Percentiles rank a stretch among this genome's conserved stretches.
Evolutionary conservation across 345 rosid species (phyloP).

Genomic region (Melaleuca quinquenervia): DNA sequence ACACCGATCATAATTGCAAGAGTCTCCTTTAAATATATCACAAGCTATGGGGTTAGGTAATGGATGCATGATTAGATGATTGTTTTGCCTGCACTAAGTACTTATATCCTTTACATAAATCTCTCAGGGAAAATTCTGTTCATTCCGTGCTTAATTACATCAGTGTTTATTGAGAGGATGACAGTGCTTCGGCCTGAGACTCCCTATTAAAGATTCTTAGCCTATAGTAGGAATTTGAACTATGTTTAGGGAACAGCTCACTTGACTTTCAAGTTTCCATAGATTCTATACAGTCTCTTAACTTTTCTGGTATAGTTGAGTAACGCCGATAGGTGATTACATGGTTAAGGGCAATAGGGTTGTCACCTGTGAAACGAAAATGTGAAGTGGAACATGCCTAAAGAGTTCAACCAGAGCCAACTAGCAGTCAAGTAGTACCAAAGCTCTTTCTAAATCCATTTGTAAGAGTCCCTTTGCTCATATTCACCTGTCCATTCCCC

Average conservation of each 20-base stretch:
- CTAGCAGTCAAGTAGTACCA: not conserved
- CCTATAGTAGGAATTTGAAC: not conserved
- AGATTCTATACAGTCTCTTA: not conserved
- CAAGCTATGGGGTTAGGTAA: not conserved
- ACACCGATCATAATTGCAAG: not conserved
- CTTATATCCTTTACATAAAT: not conserved
- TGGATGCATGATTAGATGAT: not conserved
- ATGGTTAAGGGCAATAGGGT: not conserved
- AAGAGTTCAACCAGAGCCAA: not conserved
- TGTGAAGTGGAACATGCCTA: not conserved
- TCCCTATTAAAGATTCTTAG: not conserved
- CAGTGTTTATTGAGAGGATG: not conserved
- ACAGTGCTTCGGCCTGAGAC: not conserved
- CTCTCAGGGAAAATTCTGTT: not conserved
- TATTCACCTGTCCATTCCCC: not conserved
- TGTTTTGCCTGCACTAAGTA: not conserved
- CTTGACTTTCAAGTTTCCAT: not conserved
- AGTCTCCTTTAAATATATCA: not conserved
- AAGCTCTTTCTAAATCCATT: not conserved
- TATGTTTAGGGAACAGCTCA: not conserved
- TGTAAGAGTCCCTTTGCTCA: not conserved
- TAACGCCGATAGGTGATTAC: not conserved
- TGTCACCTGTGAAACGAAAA: not conserved
- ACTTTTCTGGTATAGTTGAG: not conserved
- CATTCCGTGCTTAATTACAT: not conserved